phyloP scores from a whole-genome alignment of 495 filamentous ascomycete genomes.

The Trichoderma asperelloides region DNA sequence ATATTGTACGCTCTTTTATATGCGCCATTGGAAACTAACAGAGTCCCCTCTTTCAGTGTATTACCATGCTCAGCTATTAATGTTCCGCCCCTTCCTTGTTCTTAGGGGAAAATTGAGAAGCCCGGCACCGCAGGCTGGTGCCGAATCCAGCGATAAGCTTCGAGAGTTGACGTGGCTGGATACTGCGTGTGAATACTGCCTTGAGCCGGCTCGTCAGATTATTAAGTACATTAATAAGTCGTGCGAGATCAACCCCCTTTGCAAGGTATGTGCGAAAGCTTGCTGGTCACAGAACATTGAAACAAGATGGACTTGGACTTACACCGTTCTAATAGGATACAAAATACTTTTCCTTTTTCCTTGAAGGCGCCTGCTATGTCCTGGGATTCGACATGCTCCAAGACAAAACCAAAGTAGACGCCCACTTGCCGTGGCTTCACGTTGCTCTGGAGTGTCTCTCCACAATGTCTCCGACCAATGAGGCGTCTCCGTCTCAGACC shows the following conservation, averaged over 20 bases:
- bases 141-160: neutral
- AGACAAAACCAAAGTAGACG: neutral
- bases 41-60: neutral
- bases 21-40: neutral
- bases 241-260: neutral
- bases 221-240: conserved; percentile 5
- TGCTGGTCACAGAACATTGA: neutral
- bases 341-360: neutral
- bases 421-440: neutral
- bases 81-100: neutral
- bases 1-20: neutral
- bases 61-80: neutral
- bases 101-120: neutral
- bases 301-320: neutral
- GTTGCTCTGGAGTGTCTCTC: neutral
- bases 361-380: conserved; percentile 6
- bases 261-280: neutral
- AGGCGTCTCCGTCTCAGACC: neutral
- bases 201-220: neutral
- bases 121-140: neutral
- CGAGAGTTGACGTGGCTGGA: neutral
- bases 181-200: neutral
- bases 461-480: neutral
- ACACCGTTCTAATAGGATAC: neutral
- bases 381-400: conserved; percentile 3